These are phyloP conservation scores for Fagopyrum esculentum DNA, from an alignment of 148 eudicot species.

Conservation along the genomic window DNA sequence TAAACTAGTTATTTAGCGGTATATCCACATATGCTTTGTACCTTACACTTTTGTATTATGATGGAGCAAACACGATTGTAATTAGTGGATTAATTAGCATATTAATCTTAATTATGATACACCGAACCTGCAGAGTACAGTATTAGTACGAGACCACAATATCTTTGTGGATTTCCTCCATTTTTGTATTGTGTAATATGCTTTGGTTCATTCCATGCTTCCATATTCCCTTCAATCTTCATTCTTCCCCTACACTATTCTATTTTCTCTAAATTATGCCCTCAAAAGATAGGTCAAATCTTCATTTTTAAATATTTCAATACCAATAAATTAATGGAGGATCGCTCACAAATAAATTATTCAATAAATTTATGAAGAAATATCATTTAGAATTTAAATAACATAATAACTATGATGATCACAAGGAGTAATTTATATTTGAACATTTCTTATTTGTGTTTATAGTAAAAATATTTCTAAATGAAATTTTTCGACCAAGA, in stretches of 20 bases:
- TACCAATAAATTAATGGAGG: neutral
- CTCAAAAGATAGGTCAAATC: neutral
- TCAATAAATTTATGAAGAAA: too few species aligned
- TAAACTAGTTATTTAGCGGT: neutral
- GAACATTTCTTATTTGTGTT: too few species aligned
- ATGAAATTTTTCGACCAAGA: too few species aligned
- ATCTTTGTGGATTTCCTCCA: neutral
- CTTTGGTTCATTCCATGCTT: conserved; percentile 9
- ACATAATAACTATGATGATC: too few species aligned
- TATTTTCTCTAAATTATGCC: too few species aligned
- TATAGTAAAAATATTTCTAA: too few species aligned
- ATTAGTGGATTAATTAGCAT: neutral
- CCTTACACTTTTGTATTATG: neutral
- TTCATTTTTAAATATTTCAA: too few species aligned
- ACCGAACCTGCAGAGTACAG: neutral
- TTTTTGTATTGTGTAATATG: neutral
- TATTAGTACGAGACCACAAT: neutral
- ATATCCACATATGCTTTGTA: conserved; percentile 8
- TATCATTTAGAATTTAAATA: too few species aligned
- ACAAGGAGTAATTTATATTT: too few species aligned
- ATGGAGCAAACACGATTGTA: neutral
- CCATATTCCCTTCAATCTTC: neutral
- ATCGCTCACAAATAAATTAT: too few species aligned
- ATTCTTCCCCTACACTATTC: neutral
- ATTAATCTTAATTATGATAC: neutral